Base-by-base conservation (phyloP, 73 alveolate genomes). In the Breviolum minutum region DNA sequence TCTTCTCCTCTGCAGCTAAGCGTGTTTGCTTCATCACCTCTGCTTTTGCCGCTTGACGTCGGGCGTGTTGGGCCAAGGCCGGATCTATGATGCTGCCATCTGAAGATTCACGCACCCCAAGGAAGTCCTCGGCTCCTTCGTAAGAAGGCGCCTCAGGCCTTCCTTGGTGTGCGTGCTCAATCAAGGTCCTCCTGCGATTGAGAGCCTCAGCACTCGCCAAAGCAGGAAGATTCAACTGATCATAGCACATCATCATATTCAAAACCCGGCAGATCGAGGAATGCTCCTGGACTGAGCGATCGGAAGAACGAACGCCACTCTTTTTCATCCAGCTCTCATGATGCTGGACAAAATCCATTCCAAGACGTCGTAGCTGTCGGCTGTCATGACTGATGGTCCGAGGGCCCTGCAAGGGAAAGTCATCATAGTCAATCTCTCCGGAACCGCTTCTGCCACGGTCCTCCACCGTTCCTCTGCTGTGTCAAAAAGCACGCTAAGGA, bases 91-190 rank as follows among this genome's bases (percentile, higher is more conserved):
- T 19, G 60, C 64, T 8, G 63, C 95, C 95, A 54, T 84, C 93
- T 13, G 77, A 19, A 7, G 22, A 8, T 5, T 86, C 95, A 10
- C 82, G 26, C 14, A 85, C 79, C 2, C 94, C 94, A 0, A 87
- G 5, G 63, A 63, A 19, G 48, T 87, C 95, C 9, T 87, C 95
- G 2, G 95, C 69, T 1, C 30, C 83, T 48, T 87, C 95, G 24
- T 63, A 87, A 32, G 66, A n/a, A 1, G 82, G 95, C 0, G 82
- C 95, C 3, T 87, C 95, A 8, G 82, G 95, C 8, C 95, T 10
- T 9, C 95, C 95, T 12, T 87, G 95, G 68, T 87, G 95, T 24
- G 95, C 95, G 7, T 63, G 66, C 68, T 87, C 95, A 3, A 87
- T 64, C 64, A 87, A 17, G 3, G 95, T 14, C 13, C 95, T 63